phyloP scores from a whole-genome alignment of 2,329 filamentous ascomycete species.

The Zalaria sp. region DNA sequence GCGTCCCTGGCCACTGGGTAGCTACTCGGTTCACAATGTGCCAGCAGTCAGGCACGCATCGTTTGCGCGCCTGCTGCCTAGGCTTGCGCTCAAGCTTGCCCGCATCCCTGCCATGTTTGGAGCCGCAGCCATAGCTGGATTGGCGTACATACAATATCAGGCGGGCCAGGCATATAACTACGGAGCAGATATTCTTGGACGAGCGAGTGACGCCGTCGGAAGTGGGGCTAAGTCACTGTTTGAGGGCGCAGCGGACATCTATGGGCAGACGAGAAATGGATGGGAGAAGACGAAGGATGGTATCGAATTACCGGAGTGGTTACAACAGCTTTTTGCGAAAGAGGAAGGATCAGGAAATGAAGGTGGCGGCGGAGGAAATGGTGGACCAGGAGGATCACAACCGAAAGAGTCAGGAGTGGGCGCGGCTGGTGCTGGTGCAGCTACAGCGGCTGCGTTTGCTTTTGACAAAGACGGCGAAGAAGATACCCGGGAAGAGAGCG shows the following conservation, averaged over 20 bases:
- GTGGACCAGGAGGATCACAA: slow-evolving; percentile 24
- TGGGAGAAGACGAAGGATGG: slow-evolving; percentile 76
- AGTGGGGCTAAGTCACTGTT: slow-evolving; percentile 56
- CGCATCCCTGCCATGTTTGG: slow-evolving; percentile 85
- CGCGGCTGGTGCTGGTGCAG: slow-evolving; percentile 50
- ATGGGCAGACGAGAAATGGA: slow-evolving; percentile 63
- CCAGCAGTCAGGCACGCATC: slow-evolving; percentile 49
- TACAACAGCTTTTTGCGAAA: slow-evolving; percentile 52
- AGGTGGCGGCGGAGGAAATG: slow-evolving; percentile 19
- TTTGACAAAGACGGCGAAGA: slow-evolving; percentile 55
- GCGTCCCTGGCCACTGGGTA: slow-evolving; percentile 2
- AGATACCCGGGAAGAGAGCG: slow-evolving; percentile 45
- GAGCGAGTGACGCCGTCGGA: slow-evolving; percentile 56
- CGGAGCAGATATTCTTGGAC: slow-evolving; percentile 60
- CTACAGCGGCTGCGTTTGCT: slow-evolving; percentile 64
- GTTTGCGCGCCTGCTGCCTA: slow-evolving; percentile 59
- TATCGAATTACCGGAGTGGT: slow-evolving; percentile 58
- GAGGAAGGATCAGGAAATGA: slow-evolving; percentile 14
- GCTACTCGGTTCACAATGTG: slow-evolving; percentile 60
- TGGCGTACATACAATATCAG: slow-evolving; percentile 94
- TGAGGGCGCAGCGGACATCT: slow-evolving; percentile 58
- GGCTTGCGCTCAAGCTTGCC: slow-evolving; percentile 77
- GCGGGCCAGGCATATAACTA: slow-evolving; percentile 69
- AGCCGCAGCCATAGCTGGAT: slow-evolving; percentile 68
- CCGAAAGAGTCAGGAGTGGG: slow-evolving; percentile 25